Conservation (phyloP, 2,329 filamentous ascomycete species). For the Xylariaceae sp. region DNA sequence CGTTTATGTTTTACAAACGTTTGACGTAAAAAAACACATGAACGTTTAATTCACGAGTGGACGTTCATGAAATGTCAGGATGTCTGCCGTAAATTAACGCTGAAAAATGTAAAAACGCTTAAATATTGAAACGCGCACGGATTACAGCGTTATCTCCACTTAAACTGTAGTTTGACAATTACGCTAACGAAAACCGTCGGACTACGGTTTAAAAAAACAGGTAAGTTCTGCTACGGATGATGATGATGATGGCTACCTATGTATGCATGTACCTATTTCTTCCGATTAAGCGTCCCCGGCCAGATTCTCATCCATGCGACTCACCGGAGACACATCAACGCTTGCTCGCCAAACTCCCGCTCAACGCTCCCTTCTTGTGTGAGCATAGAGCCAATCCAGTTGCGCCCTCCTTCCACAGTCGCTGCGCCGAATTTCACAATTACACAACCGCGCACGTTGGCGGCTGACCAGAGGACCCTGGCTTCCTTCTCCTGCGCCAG, state of each 20-base stretch:
- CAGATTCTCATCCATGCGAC: neutral
- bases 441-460: slow-evolving; percentile 73
- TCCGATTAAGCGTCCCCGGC: neutral
- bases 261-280: neutral
- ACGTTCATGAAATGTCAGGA: too few relatives aligned
- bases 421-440: slow-evolving; percentile 86
- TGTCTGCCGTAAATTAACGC: too few relatives aligned
- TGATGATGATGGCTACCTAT: too few relatives aligned
- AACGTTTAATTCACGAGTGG: too few relatives aligned
- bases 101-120: too few relatives aligned
- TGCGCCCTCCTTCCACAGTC: slow-evolving; percentile 72
- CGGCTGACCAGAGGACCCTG: slow-evolving; percentile 75
- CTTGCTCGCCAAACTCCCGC: slow-evolving; percentile 70
- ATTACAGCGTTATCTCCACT: too few relatives aligned
- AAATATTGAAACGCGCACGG: too few relatives aligned
- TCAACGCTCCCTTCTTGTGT: slow-evolving; percentile 66
- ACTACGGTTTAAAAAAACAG: too few relatives aligned
- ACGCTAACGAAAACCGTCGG: too few relatives aligned
- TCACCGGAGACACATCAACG: slow-evolving; percentile 66
- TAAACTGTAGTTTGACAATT: too few relatives aligned
- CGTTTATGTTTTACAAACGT: too few relatives aligned
- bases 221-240: neutral
- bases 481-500: slow-evolving; percentile 53
- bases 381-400: slow-evolving; percentile 75
- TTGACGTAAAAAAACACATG: too few relatives aligned